These are phyloP conservation scores for Phylloporus arenicola DNA, from an alignment of 768 basidiomycete genomes.

Conservation along the genomic window DNA sequence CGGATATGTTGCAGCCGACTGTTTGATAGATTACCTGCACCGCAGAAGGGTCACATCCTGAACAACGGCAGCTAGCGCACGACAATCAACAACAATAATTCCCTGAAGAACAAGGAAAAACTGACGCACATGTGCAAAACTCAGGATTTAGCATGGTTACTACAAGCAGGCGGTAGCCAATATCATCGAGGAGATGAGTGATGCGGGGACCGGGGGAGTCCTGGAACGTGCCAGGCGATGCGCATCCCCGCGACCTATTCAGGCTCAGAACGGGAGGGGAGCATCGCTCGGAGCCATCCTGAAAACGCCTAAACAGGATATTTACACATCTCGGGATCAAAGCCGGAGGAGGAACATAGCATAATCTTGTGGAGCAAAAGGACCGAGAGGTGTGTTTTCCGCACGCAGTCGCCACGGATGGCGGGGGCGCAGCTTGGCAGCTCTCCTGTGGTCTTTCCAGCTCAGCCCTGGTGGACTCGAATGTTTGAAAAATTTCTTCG, in stretches of 20 bases:
- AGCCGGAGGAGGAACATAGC: not conserved
- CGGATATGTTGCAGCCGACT: not conserved
- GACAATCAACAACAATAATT: not conserved
- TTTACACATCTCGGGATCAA: not conserved
- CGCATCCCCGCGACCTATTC: not conserved
- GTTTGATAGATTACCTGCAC: not conserved
- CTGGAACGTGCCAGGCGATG: constrained; percentile 5
- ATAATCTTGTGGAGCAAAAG: not conserved
- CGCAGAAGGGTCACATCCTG: not conserved
- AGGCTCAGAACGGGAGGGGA: not conserved
- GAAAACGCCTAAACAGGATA: constrained; percentile 6
- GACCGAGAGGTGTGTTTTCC: not conserved
- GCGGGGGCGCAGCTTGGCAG: not conserved
- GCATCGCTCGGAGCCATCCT: constrained; percentile 10
- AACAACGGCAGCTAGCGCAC: not conserved
- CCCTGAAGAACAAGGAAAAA: not conserved
- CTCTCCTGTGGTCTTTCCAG: constrained; percentile 1
- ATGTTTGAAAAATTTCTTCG: not conserved
- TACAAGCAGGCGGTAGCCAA: constrained; percentile 3
- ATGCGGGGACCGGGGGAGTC: not conserved
- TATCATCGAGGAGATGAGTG: constrained; percentile 1
- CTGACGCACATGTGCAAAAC: not conserved
- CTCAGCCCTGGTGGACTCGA: not conserved
- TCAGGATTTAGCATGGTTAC: not conserved
- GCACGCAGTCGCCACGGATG: not conserved